Conservation (phyloP, 2,329 filamentous ascomycete species). For the Monilinia laxa region DNA sequence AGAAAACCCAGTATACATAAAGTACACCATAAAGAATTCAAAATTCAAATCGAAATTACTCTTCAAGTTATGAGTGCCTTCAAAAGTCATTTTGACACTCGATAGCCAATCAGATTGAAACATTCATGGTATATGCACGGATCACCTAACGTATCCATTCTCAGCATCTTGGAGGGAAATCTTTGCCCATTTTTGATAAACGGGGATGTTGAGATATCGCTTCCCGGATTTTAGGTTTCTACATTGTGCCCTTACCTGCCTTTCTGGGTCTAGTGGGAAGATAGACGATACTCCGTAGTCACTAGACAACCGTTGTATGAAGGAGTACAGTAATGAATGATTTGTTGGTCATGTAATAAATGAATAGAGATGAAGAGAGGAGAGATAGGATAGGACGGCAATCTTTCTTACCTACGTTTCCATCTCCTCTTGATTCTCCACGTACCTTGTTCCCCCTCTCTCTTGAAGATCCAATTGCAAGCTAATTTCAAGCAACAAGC, state of each 20-base stretch:
- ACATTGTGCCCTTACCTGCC: background rate
- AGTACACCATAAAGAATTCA: no score
- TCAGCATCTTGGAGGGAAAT: background rate
- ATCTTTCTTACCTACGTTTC: background rate
- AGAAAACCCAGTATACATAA: no score
- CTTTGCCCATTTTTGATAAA: constrained; percentile 13
- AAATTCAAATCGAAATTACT: no score
- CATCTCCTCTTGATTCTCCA: background rate
- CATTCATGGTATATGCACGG: no score
- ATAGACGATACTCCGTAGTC: background rate
- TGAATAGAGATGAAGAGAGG: background rate
- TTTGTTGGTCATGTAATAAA: constrained; percentile 1
- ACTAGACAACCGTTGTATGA: background rate
- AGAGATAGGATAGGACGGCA: background rate
- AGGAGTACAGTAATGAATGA: background rate
- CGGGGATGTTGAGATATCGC: constrained; percentile 4
- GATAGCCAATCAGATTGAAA: no score
- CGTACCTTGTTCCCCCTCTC: background rate
- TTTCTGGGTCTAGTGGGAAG: constrained; percentile 1
- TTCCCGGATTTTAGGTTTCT: constrained; percentile 2
- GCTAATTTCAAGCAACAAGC: background rate
- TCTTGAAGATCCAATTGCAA: background rate
- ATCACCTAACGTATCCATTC: no score
- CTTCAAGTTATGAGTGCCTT: no score
- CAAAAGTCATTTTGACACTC: no score